Evolutionary conservation across 2,329 filamentous ascomycete species (phyloP), one percentile per base, ranked within the genome.

Genomic region (Cercospora beticola): DNA sequence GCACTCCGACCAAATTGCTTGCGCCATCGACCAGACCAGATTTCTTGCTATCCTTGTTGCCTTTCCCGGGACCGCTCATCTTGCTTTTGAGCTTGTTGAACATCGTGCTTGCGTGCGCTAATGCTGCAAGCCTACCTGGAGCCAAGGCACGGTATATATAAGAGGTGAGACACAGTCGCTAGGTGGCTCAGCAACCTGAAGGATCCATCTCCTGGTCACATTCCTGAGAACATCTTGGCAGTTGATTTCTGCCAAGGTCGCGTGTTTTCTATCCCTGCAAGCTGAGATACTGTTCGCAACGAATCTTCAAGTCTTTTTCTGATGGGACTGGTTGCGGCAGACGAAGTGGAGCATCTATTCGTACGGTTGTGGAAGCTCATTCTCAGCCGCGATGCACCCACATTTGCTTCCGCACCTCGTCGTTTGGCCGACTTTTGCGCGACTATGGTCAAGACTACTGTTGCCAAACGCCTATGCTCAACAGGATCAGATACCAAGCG

Each of bases 1-100:
- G 49, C 23, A 56, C 21, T 56, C 23, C 49, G 16, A 56, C 23
- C 12, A 56, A 6, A 28, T 56, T 56, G 21, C 21, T 26, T 28
- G 49, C 49, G 49, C 49, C 49, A 28, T 56, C 49, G 14, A 56
- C 49, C 6, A 56, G 49, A 12, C 49, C 49, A 16, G 49, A 56
- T 56, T 56, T 56, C 23, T 56, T 56, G 49, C 49, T 54, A 14
- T 54, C 28, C 2, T 54, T 23, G 23, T 26, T 56, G 49, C 21
- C 23, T 56, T 28, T 56, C 5, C 12, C 26, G 49, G 49, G 49
- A 30, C 49, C 49, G 14, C 23, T 56, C 49, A 56, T 56, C 23
- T 28, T 28, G 23, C 23, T 28, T 54, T 28, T 56, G 49, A 23
- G 12, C 49, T 54, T 23, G 21, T 28, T 56, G 3, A 26, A 56